phyloP scores from a whole-genome alignment of 139 green algal species.

The Picochlorum sp. region DNA sequence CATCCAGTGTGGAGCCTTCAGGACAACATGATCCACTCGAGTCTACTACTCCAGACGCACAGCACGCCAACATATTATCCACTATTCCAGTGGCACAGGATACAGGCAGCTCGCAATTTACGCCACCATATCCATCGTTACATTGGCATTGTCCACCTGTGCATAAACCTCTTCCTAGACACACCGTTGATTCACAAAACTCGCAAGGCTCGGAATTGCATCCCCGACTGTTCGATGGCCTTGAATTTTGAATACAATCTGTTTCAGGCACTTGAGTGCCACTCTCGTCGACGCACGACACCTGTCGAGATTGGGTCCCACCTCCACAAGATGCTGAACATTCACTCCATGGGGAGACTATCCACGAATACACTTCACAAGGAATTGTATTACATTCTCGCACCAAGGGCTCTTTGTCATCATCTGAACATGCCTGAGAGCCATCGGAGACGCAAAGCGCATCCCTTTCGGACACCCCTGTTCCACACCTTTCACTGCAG shows the following conservation, averaged over 20 bases:
- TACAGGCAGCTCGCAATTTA: slow-evolving; percentile 24
- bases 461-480: slow-evolving; percentile 11
- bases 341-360: slow-evolving; percentile 15
- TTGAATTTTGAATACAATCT: slow-evolving; percentile 5
- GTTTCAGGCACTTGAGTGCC: not conserved
- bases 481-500: slow-evolving; percentile 30
- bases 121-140: slow-evolving; percentile 7
- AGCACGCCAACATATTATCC: slow-evolving; percentile 23
- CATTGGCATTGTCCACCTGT: slow-evolving; percentile 20
- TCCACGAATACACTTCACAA: slow-evolving; percentile 24
- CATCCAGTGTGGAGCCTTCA: slow-evolving; percentile 23
- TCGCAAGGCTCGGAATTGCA: slow-evolving; percentile 34
- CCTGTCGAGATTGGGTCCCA: slow-evolving; percentile 13
- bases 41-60: slow-evolving; percentile 24
- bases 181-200: slow-evolving; percentile 27
- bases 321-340: slow-evolving; percentile 32
- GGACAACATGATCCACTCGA: slow-evolving; percentile 21
- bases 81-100: slow-evolving; percentile 24
- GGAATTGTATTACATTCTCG: slow-evolving; percentile 27
- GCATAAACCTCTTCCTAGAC: slow-evolving; percentile 26
- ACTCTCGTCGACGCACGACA: slow-evolving; percentile 17
- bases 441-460: slow-evolving; percentile 18
- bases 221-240: not conserved
- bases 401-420: not conserved
- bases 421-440: slow-evolving; percentile 3